A percentile compares a stretch with the other conserved stretches of the same genome.
These are phyloP conservation scores for Haplosporangium gracile DNA, from an alignment of 192 early-diverging fungal genomes.

Conservation along the genomic window DNA sequence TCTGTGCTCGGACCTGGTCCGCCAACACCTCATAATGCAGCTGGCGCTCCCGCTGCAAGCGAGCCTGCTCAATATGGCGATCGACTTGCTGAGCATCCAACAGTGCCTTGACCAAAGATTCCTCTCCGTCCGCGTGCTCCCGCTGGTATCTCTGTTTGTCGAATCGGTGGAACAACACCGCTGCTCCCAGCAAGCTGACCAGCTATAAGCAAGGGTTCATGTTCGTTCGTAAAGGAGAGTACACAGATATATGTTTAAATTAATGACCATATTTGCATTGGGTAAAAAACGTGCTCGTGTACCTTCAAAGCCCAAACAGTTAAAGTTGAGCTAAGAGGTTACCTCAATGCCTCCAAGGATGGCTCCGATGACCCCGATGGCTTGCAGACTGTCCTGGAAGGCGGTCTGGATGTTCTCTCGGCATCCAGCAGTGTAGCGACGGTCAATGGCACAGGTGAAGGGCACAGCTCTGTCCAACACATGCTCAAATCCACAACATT, in stretches of 20 bases:
- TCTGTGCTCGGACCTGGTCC: slow-evolving; percentile 30
- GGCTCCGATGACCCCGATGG: slow-evolving; percentile 55
- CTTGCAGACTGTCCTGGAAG: slow-evolving; percentile 54
- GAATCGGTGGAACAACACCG: slow-evolving; percentile 47
- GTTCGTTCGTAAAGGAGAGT: not conserved
- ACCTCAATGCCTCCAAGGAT: slow-evolving; percentile 58
- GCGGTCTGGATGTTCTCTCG: slow-evolving; percentile 54
- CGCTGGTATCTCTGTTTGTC: slow-evolving; percentile 36
- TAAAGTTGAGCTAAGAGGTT: not conserved
- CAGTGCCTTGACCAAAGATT: slow-evolving; percentile 26
- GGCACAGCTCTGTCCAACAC: slow-evolving; percentile 52
- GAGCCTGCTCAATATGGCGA: slow-evolving; percentile 36
- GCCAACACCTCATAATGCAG: slow-evolving; percentile 27
- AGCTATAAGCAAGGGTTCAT: slow-evolving; percentile 8
- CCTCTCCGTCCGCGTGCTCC: slow-evolving; percentile 32
- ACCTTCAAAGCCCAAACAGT: not conserved
- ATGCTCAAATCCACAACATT: slow-evolving; percentile 58
- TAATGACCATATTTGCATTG: not conserved
- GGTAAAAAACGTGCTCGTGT: not conserved
- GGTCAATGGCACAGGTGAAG: slow-evolving; percentile 39
- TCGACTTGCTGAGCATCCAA: slow-evolving; percentile 45
- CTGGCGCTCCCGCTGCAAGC: slow-evolving; percentile 27
- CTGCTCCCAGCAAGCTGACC: slow-evolving; percentile 46
- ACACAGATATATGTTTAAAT: not conserved
- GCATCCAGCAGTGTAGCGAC: slow-evolving; percentile 36